Conservation (phyloP, 2,329 filamentous ascomycete species). For the Hirsutella minnesotensis region DNA sequence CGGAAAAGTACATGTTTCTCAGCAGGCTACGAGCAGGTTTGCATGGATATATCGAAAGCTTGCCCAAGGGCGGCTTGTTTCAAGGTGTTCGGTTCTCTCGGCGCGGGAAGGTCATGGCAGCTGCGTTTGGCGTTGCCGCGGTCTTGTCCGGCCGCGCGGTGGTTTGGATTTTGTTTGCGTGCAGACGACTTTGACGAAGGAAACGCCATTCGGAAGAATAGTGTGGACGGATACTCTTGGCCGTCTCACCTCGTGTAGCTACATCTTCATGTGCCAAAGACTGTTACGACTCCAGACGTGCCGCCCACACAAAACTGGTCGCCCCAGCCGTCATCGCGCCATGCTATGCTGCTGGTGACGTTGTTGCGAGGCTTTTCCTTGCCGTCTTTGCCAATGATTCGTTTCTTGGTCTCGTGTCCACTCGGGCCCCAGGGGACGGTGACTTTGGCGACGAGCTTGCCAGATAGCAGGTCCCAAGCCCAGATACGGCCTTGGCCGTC, state of each 20-base stretch:
- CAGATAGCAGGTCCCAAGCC: slow-evolving; percentile 77
- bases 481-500: slow-evolving; percentile 49
- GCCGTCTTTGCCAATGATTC: slow-evolving; percentile 45
- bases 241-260: too few species aligned
- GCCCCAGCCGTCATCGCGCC: slow-evolving; percentile 50
- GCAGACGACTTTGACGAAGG: neutral
- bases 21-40: neutral
- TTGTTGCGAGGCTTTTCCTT: slow-evolving; percentile 48
- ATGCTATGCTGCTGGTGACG: slow-evolving; percentile 49
- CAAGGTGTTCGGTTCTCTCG: neutral
- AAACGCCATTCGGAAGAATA: neutral
- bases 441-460: slow-evolving; percentile 53
- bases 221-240: too few species aligned
- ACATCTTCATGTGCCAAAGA: slow-evolving; percentile 35
- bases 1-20: too few species aligned
- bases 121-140: neutral
- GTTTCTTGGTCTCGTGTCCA: slow-evolving; percentile 36
- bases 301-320: slow-evolving; percentile 54
- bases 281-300: slow-evolving; percentile 53
- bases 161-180: slow-evolving; percentile 4
- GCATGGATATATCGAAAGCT: slow-evolving; percentile 1
- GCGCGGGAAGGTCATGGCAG: neutral
- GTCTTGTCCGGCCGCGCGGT: too few species aligned
- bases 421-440: slow-evolving; percentile 43
- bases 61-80: too few species aligned